Conservation (phyloP, 805 yeast genomes). For the Komagataella kurtzmanii region DNA sequence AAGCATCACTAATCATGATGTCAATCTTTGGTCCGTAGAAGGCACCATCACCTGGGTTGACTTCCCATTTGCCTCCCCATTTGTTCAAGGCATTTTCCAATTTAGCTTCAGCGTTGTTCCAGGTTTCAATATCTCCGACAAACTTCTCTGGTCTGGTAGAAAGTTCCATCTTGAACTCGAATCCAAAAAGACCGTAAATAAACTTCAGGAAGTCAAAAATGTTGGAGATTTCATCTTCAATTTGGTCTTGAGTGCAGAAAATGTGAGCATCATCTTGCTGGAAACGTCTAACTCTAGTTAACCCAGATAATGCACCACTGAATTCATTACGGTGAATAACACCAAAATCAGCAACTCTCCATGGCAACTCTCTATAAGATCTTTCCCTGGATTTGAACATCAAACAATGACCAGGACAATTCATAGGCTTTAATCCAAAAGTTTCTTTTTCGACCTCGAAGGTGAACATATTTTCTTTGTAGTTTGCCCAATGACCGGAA, state of each 20-base stretch:
- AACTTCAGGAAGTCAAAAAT: constrained; percentile 77
- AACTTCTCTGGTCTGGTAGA: constrained; percentile 96
- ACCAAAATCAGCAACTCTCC: constrained; percentile 98
- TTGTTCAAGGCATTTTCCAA: constrained; percentile 70
- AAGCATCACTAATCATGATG: constrained; percentile 88
- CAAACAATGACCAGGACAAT: constrained; percentile 74
- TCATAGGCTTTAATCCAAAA: constrained; percentile 86
- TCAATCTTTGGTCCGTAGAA: constrained; percentile 95
- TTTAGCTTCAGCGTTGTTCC: constrained; percentile 85
- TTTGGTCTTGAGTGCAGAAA: constrained; percentile 88
- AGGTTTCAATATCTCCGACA: constrained; percentile 87
- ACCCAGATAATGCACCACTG: constrained; percentile 87
- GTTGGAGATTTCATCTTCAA: constrained; percentile 70
- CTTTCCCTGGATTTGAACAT: constrained; percentile 87
- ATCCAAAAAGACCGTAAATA: constrained; percentile 85
- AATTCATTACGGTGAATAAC: constrained; percentile 95
- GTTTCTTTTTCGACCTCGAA: constrained; percentile 95
- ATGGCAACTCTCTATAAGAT: constrained; percentile 92
- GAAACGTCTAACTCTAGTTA: constrained; percentile 96
- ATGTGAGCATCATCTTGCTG: constrained; percentile 99
- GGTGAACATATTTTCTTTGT: constrained; percentile 94
- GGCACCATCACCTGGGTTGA: constrained; percentile 97
- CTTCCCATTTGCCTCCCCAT: constrained; percentile 87
- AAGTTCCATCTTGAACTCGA: constrained; percentile 91
- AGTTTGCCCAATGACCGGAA: constrained; percentile 98